phyloP scores from a whole-genome alignment of 352 stramenopile genomes.

The Paralagenidium karlingii region DNA sequence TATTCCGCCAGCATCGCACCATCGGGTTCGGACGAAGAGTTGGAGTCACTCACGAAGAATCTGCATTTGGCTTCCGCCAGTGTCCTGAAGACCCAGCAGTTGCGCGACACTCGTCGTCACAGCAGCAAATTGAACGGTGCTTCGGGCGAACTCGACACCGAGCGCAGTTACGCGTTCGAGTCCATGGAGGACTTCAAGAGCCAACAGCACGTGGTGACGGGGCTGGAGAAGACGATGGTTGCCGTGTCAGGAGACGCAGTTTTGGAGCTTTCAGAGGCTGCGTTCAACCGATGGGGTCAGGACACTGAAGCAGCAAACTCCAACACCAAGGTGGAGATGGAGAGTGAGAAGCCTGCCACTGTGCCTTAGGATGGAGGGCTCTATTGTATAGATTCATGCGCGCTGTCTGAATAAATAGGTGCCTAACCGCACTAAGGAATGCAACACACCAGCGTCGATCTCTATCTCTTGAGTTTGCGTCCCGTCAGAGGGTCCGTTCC shows the following conservation, averaged over 20 bases:
- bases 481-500: too few species aligned
- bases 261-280: conserved; percentile 50
- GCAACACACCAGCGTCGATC: too few species aligned
- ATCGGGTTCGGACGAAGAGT: conserved; percentile 36
- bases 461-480: too few species aligned
- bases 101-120: conserved; percentile 26
- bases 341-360: too few species aligned
- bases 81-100: conserved; percentile 46
- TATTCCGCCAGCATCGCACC: conserved; percentile 8
- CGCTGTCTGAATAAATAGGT: too few species aligned
- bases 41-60: conserved; percentile 43
- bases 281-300: conserved; percentile 48
- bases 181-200: conserved; percentile 61
- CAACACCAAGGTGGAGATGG: too few species aligned
- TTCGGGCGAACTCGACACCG: conserved; percentile 7
- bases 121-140: conserved; percentile 5
- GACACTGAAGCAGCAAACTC: too few species aligned
- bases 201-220: conserved; percentile 48
- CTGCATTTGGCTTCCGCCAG: conserved; percentile 27
- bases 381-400: too few species aligned
- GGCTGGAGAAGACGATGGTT: conserved; percentile 49
- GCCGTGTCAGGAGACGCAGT: conserved; percentile 61
- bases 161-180: conserved; percentile 24
- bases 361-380: too few species aligned
- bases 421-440: too few species aligned